Evolutionary conservation across 2,329 filamentous ascomycete genomes (phyloP), one percentile per base, ranked within the genome.

Genomic region (Colletotrichum sp.): DNA sequence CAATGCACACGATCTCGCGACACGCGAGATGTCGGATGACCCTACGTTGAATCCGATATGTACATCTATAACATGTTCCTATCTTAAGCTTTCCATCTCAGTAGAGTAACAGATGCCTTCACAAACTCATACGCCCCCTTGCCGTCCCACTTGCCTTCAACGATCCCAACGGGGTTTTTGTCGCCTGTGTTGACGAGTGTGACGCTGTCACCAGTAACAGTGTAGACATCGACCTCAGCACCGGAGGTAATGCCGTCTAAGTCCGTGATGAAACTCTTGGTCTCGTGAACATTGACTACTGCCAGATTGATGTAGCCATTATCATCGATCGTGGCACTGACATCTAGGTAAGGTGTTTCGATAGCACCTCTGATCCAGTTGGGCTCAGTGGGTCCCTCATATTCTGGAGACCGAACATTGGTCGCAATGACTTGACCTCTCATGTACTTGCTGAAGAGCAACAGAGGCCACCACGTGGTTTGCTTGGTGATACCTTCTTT

Each of bases 401-500:
- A 96, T 39, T 90, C 89, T 3, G 88, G 88, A 65, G 89, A 89
- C 7, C 89, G 88, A 8, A 96, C 90, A 82, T 96, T 92, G 5
- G 92, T 87, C 5, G 90, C 92, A 3, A 96, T 84, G 0, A 92
- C 93, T 81, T 90, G 90, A 4, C 95, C 95, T 39, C 93, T 91
- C 94, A 96, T 96, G 83, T 84, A 84, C 80, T 81, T 83, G 81
- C 84, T 85, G 84, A 94, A 95, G 32, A 96, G 87, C 73, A 93
- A 87, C 64, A 95, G 86, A 8, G 94, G 93, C 92, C 93, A 95
- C 92, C 93, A 96, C 5, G 91, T 95, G 0, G 93, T 91, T 86
- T 96, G 94, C 86, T 92, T 93, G 65, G 92, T 83, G 63, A 95
- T 84, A 1, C 93, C 93, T 0, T 88, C 84, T 69, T 88, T 86